Base-by-base conservation (phyloP, 208 protist genomes). In the Leishmania braziliensis region DNA sequence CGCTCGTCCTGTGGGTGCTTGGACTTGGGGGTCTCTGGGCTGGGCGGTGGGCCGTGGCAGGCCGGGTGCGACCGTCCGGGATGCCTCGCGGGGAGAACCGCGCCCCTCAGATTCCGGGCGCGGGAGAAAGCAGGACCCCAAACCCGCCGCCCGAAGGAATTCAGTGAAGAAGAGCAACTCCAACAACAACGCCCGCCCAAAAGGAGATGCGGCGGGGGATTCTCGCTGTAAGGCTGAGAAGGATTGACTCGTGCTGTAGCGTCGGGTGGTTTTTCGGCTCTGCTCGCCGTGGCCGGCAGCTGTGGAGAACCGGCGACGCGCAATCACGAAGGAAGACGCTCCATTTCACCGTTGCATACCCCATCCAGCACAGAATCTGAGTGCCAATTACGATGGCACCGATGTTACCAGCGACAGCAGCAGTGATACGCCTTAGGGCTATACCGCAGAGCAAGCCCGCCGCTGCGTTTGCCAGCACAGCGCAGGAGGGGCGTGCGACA, bases 341-440 rank as follows among this genome's bases (percentile, higher is more conserved):
- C 93, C 93, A 96, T 0, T 73, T 62, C 33, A 96, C 84, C 8
- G 84, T 84, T 3, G 87, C 93, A 85, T 96, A 96, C 16, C 93
- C 93, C 23, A 86, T 56, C 16, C 85, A 81, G 78, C 82, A 82
- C 43, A 96, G 84, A 16, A 88, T 51, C 83, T 95, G 88, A 58
- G 84, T 88, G 36, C 90, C 82, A 39, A 90, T 71, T 10, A 85
- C 48, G 29, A 84, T 71, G 5, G 82, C 82, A 58, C 81, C 60
- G 18, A 88, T 69, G 78, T 85, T 90, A 0, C 78, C 75, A 20
- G 84, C 68, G 20, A 79, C 82, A 0, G 82, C n/a, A 51, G 74
- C 68, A 5, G 77, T 84, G 68, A 83, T 48, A 56, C 83, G 81
- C 26, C 71, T 70, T 46, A 89, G 66, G 23, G 79, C 53, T 46